Conservation (phyloP, 805 yeast species). For the Schizosaccharomyces osmophilus region DNA sequence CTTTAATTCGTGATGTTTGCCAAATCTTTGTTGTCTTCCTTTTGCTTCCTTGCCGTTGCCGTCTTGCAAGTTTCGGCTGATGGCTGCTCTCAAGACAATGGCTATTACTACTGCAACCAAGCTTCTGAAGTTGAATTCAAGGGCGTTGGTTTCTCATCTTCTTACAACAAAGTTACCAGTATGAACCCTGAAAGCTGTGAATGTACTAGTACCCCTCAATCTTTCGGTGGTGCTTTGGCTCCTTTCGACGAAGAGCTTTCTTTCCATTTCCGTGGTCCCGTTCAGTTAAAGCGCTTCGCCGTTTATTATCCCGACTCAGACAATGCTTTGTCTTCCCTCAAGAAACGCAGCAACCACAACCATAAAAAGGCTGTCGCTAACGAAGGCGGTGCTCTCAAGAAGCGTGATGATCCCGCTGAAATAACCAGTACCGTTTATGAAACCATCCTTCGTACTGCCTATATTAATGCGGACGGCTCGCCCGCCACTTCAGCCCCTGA, state of each 20-base stretch:
- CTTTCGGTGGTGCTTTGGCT: conserved; percentile 48
- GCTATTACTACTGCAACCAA: conserved; percentile 64
- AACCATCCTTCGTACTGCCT: conserved; percentile 10
- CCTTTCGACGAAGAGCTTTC: conserved; percentile 73
- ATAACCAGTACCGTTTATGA: conserved; percentile 11
- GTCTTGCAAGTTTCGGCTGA: conserved; percentile 1
- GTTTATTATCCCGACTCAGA: conserved; percentile 33
- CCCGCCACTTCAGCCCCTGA: conserved; percentile 2
- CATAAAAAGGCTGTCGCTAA: neutral
- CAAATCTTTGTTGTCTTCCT: neutral
- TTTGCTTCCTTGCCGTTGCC: neutral
- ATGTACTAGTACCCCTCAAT: conserved; percentile 32
- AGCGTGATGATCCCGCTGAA: conserved; percentile 9
- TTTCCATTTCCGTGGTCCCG: conserved; percentile 77
- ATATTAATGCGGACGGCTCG: conserved; percentile 1
- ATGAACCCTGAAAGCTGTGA: conserved; percentile 51
- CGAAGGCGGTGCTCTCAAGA: conserved; percentile 14
- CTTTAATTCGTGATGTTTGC: neutral
- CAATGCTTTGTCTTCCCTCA: conserved; percentile 17
- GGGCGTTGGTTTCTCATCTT: conserved; percentile 64
- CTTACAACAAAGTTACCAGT: conserved; percentile 51
- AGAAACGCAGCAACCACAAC: conserved; percentile 49
- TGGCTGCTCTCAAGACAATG: conserved; percentile 24
- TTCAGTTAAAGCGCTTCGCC: conserved; percentile 60
- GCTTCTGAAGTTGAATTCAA: conserved; percentile 42